A percentile compares a stretch with the other conserved stretches of the same genome.
Evolutionary conservation across 306 rosid species (phyloP).

Genomic region (Begonia loranthoides): DNA sequence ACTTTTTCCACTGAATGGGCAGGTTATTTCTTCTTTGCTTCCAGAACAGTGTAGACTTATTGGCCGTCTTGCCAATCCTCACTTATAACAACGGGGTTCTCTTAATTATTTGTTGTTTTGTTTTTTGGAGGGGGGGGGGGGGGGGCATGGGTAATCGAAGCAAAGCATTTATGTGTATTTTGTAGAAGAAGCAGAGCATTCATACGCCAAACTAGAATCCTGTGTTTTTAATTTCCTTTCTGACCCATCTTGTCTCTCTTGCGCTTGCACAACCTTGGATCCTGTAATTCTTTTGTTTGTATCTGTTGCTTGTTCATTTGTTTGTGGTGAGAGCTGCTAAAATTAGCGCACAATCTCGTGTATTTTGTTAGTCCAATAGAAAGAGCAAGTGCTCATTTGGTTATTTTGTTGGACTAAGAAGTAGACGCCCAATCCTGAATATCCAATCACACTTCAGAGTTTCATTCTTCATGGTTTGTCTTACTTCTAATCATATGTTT

Average conservation of each 20-base stretch:
- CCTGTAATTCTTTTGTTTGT: not conserved
- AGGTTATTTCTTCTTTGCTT: slow-evolving; percentile 70
- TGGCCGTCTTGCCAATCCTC: slow-evolving; percentile 46
- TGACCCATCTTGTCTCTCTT: slow-evolving; percentile 3
- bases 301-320: not conserved
- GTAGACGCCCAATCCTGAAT: no score
- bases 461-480: no score
- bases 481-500: no score
- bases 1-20: slow-evolving; percentile 77
- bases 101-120: slow-evolving; percentile 19
- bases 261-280: slow-evolving; percentile 11
- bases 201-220: slow-evolving; percentile 11
- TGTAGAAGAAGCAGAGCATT: slow-evolving; percentile 6
- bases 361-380: no score
- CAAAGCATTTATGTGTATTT: slow-evolving; percentile 15
- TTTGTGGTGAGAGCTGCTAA: not conserved
- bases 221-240: slow-evolving; percentile 1
- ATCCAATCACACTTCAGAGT: no score
- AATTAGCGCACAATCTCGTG: no score
- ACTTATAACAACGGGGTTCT: slow-evolving; percentile 32
- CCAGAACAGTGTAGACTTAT: slow-evolving; percentile 99
- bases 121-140: no score
- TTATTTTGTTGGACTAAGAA: no score
- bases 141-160: slow-evolving; percentile 23
- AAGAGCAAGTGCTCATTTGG: no score